Percentiles rank a stretch among this genome's conserved stretches.
Conservation (phyloP, 805 yeast species). For the Myxozyma melibiosi region DNA sequence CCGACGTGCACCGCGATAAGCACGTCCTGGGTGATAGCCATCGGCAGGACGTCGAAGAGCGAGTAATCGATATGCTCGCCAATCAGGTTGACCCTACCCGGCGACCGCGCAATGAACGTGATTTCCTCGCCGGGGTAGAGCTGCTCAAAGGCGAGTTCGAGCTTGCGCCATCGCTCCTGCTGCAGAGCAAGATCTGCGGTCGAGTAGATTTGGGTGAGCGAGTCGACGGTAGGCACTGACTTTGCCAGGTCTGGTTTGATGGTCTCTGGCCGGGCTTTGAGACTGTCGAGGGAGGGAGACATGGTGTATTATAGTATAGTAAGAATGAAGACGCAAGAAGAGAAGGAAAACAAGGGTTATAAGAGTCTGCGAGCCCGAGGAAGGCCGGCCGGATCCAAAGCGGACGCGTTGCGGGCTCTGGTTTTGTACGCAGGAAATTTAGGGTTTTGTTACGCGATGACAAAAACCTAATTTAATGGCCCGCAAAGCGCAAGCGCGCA, state of each 20-base stretch:
- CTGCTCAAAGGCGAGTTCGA: constrained; percentile 1
- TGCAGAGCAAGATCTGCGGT: constrained; percentile 9
- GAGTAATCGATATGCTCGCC: constrained; percentile 78
- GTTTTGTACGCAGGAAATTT: too few relatives aligned
- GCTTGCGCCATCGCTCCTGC: constrained; percentile 11
- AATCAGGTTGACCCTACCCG: constrained; percentile 75
- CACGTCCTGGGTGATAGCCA: constrained; percentile 70
- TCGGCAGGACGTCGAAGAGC: constrained; percentile 66
- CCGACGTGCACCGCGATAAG: constrained; percentile 52
- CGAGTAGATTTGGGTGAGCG: constrained; percentile 18
- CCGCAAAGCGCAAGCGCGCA: constrained; percentile 13
- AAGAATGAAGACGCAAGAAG: too few relatives aligned
- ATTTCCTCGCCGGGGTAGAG: constrained; percentile 38
- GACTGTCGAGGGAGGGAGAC: constrained; percentile 11
- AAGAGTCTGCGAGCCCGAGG: neutral
- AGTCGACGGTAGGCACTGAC: constrained; percentile 11
- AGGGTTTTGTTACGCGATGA: too few relatives aligned
- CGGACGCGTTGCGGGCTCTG: neutral
- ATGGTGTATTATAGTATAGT: too few relatives aligned
- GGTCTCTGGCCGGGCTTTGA: neutral
- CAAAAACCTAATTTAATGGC: too few relatives aligned
- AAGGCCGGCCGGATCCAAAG: neutral
- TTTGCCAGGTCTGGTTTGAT: neutral
- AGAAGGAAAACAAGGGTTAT: too few relatives aligned
- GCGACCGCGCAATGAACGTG: constrained; percentile 60